Percentiles rank a stretch among this genome's conserved stretches.
phyloP scores from a whole-genome alignment of 2,329 filamentous ascomycete genomes.

The Blastomyces emzantsi region DNA sequence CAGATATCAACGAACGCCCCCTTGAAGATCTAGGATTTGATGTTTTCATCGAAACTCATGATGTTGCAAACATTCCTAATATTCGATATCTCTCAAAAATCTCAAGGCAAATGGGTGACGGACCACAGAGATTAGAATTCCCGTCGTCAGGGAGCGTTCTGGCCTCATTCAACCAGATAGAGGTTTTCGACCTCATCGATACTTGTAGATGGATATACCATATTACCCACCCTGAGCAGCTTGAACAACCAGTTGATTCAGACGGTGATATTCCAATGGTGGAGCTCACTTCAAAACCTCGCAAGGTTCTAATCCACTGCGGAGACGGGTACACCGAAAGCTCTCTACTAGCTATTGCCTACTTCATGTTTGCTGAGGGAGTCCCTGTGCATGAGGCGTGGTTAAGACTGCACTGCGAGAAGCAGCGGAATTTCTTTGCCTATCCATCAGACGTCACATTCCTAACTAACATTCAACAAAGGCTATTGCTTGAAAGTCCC shows the following conservation, averaged over 20 bases:
- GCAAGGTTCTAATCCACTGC: conserved; percentile 82
- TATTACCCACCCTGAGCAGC: conserved; percentile 56
- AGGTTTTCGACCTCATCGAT: conserved; percentile 75
- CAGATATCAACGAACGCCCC: conserved; percentile 39
- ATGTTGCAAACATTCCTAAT: conserved; percentile 68
- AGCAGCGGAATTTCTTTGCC: conserved; percentile 88
- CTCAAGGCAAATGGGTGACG: conserved; percentile 46
- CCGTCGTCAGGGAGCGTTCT: conserved; percentile 91
- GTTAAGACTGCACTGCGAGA: conserved; percentile 71
- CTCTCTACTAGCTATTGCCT: conserved; percentile 78
- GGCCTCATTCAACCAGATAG: conserved; percentile 70
- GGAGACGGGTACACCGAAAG: conserved; percentile 95
- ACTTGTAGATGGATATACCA: conserved; percentile 87
- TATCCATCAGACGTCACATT: conserved; percentile 85
- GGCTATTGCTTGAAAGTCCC: conserved; percentile 53
- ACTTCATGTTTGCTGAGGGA: conserved; percentile 86
- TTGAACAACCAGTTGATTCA: conserved; percentile 33
- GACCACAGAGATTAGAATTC: conserved; percentile 61
- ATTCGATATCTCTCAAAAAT: conserved; percentile 56
- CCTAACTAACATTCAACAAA: conserved; percentile 64
- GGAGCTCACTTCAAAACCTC: conserved; percentile 34
- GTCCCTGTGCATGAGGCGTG: conserved; percentile 74
- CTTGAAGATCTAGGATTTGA: conserved; percentile 59
- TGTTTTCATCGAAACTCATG: conserved; percentile 78
- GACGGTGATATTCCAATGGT: conserved; percentile 52